Base-by-base conservation (phyloP, 2,329 filamentous ascomycete species). In the Diaporthe eres region DNA sequence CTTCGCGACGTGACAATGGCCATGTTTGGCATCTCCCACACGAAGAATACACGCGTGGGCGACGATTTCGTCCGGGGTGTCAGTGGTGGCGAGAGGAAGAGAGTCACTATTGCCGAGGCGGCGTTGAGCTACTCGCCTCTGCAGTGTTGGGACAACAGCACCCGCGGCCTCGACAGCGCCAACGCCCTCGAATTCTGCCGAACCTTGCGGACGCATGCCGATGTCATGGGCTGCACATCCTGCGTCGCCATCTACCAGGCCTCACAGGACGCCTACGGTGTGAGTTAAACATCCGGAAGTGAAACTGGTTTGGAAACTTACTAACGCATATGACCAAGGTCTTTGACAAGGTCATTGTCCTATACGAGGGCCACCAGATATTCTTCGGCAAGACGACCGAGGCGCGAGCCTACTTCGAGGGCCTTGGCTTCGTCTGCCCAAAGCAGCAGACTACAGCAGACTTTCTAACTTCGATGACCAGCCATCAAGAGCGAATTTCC, bases 11-110 rank as follows among this genome's bases (percentile, higher is more conserved):
- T 94, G 53, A 89, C 93, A 77, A 94, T 94, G 93, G 92, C 93
- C 79, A 91, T 93, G 84, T 94, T 93, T 78, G 93, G 93, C 77
- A 94, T 95, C 78, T 89, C 89, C 17, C 93, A 95, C 84, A 95
- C 93, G 0, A 82, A 92, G 81, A 92, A 95, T 84, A 95, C 93
- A 2, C 88, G 89, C 19, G 93, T 95, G 28, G 93, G 93, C 67
- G 94, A 95, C 83, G 93, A 95, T 83, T 94, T 91, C 81, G 86
- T 95, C 37, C 92, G 93, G 74, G 93, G 93, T 82, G 93, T 95
- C 13, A 93, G 91, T 42, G 93, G 93, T 81, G 93, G 93, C 81
- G 93, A 95, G 86, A 88, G 92, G 70, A 92, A 92, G 85, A 89
- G 92, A 80, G 92, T 92, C 31, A 91, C 90, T 78, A 92, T 92